Evolutionary conservation across 228 moss, liverwort and hornwort species (phyloP), one percentile per base, ranked within the genome.

Genomic region (Sphagnum magellanicum): DNA sequence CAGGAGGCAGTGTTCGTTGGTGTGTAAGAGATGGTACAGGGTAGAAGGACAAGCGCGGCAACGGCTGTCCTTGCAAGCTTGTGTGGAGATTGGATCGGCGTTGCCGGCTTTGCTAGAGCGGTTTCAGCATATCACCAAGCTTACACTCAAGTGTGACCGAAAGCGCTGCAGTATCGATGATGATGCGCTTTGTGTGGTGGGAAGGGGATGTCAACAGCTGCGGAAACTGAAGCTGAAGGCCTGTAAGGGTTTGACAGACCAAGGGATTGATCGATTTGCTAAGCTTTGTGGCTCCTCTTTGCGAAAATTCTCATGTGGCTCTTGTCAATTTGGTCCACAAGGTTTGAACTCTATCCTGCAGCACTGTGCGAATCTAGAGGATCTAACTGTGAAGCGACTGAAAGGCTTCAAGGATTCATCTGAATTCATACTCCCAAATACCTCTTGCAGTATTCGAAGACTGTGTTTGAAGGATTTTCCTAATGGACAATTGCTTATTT

Each of bases 11-110:
- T 81, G 84, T 64, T 81, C 84, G 3, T 81, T 85, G 3, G 84
- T 81, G 0, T 85, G 84, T 78, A 81, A 79, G 76, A 78, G 84
- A 0, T 85, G 84, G 84, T 78, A 85, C 66, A 71, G 75, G 75
- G 84, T 85, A 48, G 84, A 85, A 61, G 81, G 81, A 5, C 84
- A 81, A 59, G 81, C 74, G 9, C 73, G 84, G 32, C 81, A 85
- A 65, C 84, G 84, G 0, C 71, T 85, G 2, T 76, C 84, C 3
- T 72, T 85, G 12, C 62, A 67, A 16, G 84, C 81, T 8, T 75
- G 81, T 60, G 72, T 75, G 14, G 81, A 85, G 49, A 78, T 85
- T 14, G 71, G 71, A 58, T 63, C 71, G 1, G 75, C 75, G 46
- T 78, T 85, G 13, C 78, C 84, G 15, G 67, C 78, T 10, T 50